Evolutionary conservation across 208 protist species (phyloP), one percentile per base, ranked within the genome.

Genomic region (Trichomonas tenax): DNA sequence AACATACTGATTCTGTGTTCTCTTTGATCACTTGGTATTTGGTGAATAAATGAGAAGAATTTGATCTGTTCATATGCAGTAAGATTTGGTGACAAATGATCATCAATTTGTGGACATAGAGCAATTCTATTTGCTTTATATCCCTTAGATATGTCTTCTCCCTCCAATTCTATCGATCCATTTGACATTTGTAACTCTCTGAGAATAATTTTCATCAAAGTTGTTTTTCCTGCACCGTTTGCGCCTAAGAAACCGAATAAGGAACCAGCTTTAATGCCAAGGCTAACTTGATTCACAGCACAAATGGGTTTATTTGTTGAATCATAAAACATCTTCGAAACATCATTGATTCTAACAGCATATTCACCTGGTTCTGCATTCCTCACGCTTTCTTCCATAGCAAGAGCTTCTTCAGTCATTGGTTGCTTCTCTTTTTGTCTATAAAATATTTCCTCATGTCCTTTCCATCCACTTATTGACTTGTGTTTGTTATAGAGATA

Each of bases 151-250:
- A 95, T 95, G 26, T 72, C 36, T 15, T 6, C 14, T 8, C 89
- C 89, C 15, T 72, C 23, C 0, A 95, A 31, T 81, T 95, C 44
- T 45, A 95, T 72, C 0, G 23, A 44, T 14, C 96, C 96, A 49
- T 82, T 23, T n/a, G 96, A 93, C 4, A 38, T 11, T 38, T 40
- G 51, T 3, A 97, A 26, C 40, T 34, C 31, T 96, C 96, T 58
- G 0, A 96, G 89, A 38, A 97, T 63, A 36, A 97, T 90, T 96
- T 97, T 96, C 21, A 97, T 82, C 51, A 97, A 84, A 41, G 96
- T 97, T 36, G 96, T 96, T 31, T 97, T 97, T n/a, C 96, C 96
- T 38, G 96, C 96, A 96, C 96, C 96, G 44, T 97, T 97, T 34
- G 96, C 86, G 8, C 96, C 96, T 36, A 96, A 40, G 96, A 97